Conservation (phyloP, 345 rosid species). For the Lagerstroemia speciosa region DNA sequence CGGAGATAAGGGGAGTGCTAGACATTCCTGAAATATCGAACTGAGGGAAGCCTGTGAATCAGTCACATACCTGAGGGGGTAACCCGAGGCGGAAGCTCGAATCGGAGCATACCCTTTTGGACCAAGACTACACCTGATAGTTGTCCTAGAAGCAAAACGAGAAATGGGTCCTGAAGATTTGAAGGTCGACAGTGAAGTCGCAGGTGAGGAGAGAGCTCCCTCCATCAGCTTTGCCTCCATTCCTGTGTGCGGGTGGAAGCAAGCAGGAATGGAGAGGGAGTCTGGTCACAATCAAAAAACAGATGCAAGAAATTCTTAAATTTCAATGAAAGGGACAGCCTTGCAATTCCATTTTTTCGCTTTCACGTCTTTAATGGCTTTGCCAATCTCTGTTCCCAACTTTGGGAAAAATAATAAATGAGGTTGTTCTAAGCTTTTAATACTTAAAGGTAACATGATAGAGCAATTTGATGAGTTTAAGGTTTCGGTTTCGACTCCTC, state of each 20-base stretch:
- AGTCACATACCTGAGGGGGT: background rate
- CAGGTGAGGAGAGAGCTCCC: background rate
- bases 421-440: too few species aligned
- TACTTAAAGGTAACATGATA: too few species aligned
- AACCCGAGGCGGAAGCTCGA: background rate
- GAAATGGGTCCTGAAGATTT: background rate
- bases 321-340: background rate
- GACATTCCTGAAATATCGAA: background rate
- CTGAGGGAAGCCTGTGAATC: too few species aligned
- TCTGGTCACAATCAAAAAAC: background rate
- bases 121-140: background rate
- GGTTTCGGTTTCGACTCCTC: too few species aligned
- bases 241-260: background rate
- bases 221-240: conserved; percentile 3
- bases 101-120: background rate
- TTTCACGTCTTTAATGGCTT: background rate
- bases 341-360: background rate
- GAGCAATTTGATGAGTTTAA: too few species aligned
- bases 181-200: background rate
- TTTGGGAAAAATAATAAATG: too few species aligned
- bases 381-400: background rate
- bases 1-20: background rate
- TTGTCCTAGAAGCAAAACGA: background rate
- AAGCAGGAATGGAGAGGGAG: background rate
- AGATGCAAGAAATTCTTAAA: background rate